phyloP scores from a whole-genome alignment of 257 asterid genomes.

The Pogostemon cablin region DNA sequence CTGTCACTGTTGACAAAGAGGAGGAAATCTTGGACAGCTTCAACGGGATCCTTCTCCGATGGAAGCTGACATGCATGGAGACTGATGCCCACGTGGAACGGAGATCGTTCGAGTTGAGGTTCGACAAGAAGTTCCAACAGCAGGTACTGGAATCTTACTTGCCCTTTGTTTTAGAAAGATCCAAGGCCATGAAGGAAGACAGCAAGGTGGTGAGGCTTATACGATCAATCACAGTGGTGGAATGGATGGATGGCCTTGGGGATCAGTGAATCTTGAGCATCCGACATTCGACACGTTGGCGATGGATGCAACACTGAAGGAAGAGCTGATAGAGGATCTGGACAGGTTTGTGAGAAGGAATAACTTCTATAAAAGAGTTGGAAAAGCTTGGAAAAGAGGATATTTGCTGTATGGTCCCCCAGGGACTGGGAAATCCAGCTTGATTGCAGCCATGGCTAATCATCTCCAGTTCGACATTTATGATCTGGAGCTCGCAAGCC shows the following conservation, averaged over 20 bases:
- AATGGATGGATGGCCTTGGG: not conserved
- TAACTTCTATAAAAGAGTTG: not conserved
- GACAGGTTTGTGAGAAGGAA: slow-evolving; percentile 1
- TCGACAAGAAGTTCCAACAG: not conserved
- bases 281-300: slow-evolving; percentile 2
- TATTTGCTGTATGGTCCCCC: slow-evolving; percentile 10
- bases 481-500: not conserved
- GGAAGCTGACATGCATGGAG: not conserved
- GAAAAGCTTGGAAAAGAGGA: slow-evolving; percentile 1
- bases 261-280: slow-evolving; percentile 1
- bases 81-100: not conserved
- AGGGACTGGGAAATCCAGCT: not conserved
- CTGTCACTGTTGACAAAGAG: not conserved
- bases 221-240: not conserved
- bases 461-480: not conserved
- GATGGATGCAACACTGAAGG: not conserved
- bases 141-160: not conserved
- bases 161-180: not conserved
- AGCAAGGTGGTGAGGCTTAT: not conserved
- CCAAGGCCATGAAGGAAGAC: not conserved
- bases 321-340: not conserved
- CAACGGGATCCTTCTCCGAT: not conserved
- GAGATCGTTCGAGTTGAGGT: not conserved
- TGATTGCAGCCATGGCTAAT: slow-evolving; percentile 6
- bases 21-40: not conserved